phyloP scores from a whole-genome alignment of 371 early-diverging fungal species.

The Dentiscutata heterogama region DNA sequence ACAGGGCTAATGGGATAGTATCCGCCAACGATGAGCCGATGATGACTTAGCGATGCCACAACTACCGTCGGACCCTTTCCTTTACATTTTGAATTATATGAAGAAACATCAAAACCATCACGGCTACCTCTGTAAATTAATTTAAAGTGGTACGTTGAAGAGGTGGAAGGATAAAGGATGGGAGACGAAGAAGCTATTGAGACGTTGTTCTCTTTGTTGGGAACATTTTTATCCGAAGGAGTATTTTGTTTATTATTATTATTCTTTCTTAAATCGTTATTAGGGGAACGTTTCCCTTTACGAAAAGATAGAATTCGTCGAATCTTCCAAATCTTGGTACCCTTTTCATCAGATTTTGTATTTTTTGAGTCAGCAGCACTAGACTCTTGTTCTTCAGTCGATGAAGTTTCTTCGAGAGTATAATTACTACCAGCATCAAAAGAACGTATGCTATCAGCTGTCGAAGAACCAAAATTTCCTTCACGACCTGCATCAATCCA shows the following conservation, averaged over 20 bases:
- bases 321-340: not conserved
- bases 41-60: slow-evolving; percentile 25
- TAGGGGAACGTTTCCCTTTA: not conserved
- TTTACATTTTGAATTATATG: slow-evolving; percentile 21
- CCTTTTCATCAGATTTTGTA: not conserved
- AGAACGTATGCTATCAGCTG: not conserved
- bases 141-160: slow-evolving; percentile 15
- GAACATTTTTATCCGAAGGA: not conserved
- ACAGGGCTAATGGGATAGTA: slow-evolving; percentile 36
- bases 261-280: not conserved
- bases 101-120: slow-evolving; percentile 35
- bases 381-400: not conserved
- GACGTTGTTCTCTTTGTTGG: not conserved
- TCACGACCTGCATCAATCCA: slow-evolving; percentile 33
- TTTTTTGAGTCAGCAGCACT: not conserved
- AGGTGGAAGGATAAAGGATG: not conserved
- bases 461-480: not conserved
- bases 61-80: slow-evolving; percentile 36
- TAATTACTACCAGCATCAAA: not conserved
- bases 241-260: not conserved
- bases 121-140: slow-evolving; percentile 43
- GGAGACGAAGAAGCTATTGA: not conserved
- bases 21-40: slow-evolving; percentile 29
- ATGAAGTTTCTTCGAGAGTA: not conserved
- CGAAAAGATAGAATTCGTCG: not conserved